Evolutionary conservation across 345 rosid species (phyloP).

Genomic region (Aegle marmelos): DNA sequence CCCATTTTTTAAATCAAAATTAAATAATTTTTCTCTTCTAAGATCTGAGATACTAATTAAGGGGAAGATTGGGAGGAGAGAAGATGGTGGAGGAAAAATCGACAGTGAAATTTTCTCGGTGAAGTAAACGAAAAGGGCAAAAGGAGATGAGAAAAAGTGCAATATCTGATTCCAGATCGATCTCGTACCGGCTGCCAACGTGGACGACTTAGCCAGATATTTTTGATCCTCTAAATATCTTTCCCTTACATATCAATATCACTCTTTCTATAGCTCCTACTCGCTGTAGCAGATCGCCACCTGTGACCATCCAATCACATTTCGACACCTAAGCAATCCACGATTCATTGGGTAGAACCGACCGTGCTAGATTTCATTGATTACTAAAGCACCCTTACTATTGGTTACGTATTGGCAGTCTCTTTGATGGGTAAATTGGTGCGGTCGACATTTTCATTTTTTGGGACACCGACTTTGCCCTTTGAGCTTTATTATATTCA

Average conservation of each 20-base stretch:
- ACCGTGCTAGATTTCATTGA: neutral
- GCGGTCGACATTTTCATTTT: neutral
- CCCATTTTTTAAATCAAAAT: constrained; percentile 19
- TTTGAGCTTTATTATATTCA: neutral
- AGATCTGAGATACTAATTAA: constrained; percentile 13
- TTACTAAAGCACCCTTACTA: neutral
- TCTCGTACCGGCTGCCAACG: constrained; percentile 46
- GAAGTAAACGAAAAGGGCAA: neutral
- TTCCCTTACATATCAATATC: neutral
- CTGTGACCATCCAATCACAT: neutral
- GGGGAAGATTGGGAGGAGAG: constrained; percentile 27
- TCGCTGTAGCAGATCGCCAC: constrained; percentile 13
- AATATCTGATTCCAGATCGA: constrained; percentile 60
- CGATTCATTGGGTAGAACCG: neutral
- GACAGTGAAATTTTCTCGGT: neutral
- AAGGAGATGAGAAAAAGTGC: constrained; percentile 42
- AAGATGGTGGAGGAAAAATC: neutral
- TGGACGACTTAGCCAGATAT: constrained; percentile 76
- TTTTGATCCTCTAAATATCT: constrained; percentile 70
- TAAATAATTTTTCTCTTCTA: neutral
- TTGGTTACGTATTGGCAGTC: neutral
- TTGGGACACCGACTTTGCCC: constrained; percentile 13
- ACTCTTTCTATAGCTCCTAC: neutral
- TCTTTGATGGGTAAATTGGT: constrained; percentile 16
- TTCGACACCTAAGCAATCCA: constrained; percentile 10